Percentiles rank a stretch among this genome's conserved stretches.
phyloP scores from a whole-genome alignment of 176 grass and related monocot species.

The Calamus simplicifolius region DNA sequence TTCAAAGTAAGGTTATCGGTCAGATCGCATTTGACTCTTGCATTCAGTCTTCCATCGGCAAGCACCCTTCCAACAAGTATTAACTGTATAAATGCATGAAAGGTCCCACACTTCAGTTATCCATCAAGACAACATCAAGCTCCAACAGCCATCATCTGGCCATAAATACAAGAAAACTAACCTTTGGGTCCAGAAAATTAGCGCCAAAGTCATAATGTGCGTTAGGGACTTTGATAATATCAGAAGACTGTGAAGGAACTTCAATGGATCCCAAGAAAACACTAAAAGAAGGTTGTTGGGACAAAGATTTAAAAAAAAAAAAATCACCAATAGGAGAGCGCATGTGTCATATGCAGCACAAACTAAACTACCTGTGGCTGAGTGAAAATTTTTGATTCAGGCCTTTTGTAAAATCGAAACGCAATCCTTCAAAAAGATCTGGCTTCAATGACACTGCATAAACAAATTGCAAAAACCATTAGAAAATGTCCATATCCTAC shows the following conservation, averaged over 20 bases:
- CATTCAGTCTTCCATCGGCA: slow-evolving; percentile 94
- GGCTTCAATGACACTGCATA: slow-evolving; percentile 46
- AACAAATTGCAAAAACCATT: background rate
- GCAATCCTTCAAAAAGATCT: slow-evolving; percentile 48
- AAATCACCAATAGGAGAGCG: background rate
- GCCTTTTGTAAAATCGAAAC: slow-evolving; percentile 37
- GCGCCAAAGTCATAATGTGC: slow-evolving; percentile 97
- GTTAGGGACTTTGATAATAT: slow-evolving; percentile 83
- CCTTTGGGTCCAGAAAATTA: slow-evolving; percentile 96
- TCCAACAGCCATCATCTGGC: background rate
- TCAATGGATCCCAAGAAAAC: slow-evolving; percentile 93
- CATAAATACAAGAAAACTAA: slow-evolving; percentile 23
- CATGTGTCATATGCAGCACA: background rate
- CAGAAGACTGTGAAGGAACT: slow-evolving; percentile 65
- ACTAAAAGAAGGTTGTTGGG: slow-evolving; percentile 30
- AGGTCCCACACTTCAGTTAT: slow-evolving; percentile 8
- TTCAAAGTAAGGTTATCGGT: slow-evolving; percentile 76
- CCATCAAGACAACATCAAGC: slow-evolving; percentile 8
- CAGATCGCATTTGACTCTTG: slow-evolving; percentile 93
- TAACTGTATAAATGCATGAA: slow-evolving; percentile 33
- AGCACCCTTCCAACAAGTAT: slow-evolving; percentile 94
- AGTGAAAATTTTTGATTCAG: slow-evolving; percentile 47
- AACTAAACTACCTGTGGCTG: slow-evolving; percentile 39
- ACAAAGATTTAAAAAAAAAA: slow-evolving; percentile 13
- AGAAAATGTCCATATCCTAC: background rate